Evolutionary conservation across 169 alveolate genomes (phyloP).

Genomic region (Ichthyophthirius multifiliis): DNA sequence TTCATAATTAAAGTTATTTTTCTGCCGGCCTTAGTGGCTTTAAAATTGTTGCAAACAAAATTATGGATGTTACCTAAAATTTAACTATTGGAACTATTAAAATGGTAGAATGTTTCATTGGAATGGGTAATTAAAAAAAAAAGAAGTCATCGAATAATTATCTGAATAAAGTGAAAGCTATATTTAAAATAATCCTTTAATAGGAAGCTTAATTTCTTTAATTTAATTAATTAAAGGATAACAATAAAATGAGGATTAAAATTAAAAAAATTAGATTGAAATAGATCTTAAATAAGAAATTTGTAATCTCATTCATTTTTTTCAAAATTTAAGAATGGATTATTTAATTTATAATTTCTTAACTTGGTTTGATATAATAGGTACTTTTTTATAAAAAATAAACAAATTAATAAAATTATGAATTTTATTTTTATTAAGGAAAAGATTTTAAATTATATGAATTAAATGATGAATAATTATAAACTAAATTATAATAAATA

Average conservation of each 20-base stretch:
- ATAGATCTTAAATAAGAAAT: constrained; percentile 16
- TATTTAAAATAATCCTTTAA: constrained; percentile 17
- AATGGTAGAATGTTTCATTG: not conserved
- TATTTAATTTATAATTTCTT: constrained; percentile 30
- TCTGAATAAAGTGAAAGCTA: not conserved
- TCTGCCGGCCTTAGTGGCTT: too few species aligned
- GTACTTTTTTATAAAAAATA: too few species aligned
- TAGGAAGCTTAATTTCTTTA: constrained; percentile 10
- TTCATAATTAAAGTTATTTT: not conserved
- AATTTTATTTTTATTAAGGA: too few species aligned
- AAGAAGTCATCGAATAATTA: not conserved
- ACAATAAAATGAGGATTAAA: not conserved
- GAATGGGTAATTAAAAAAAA: not conserved
- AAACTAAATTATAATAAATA: too few species aligned
- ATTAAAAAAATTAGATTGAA: not conserved
- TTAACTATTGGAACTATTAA: not conserved
- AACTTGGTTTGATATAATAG: not conserved
- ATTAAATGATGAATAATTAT: too few species aligned
- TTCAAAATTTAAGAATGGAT: constrained; percentile 29
- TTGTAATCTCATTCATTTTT: constrained; percentile 24
- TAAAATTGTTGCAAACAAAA: too few species aligned
- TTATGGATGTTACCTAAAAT: too few species aligned
- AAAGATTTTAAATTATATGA: too few species aligned
- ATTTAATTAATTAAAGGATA: not conserved
- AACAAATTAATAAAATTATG: too few species aligned